Conservation (phyloP, 2,329 filamentous ascomycete genomes). For the Mariannaea sp. region DNA sequence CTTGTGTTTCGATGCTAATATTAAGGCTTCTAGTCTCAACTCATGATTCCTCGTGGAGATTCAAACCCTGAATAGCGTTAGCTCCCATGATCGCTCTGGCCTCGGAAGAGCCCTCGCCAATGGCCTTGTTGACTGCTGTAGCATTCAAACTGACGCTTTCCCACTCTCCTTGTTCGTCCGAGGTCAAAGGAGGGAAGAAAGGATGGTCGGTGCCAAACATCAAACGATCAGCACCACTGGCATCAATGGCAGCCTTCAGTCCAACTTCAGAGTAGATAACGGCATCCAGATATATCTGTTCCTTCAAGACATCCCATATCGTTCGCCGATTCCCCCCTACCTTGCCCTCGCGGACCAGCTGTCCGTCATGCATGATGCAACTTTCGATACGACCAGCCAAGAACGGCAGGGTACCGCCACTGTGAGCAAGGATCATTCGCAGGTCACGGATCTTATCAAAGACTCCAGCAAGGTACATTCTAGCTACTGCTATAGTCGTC, state of each 20-base stretch:
- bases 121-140: slow-evolving; percentile 57
- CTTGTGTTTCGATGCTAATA: slow-evolving; percentile 27
- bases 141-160: slow-evolving; percentile 64
- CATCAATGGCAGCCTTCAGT: slow-evolving; percentile 70
- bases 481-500: slow-evolving; percentile 85
- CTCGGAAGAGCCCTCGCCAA: slow-evolving; percentile 51
- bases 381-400: slow-evolving; percentile 87
- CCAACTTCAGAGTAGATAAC: slow-evolving; percentile 81
- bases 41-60: slow-evolving; percentile 35
- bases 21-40: slow-evolving; percentile 21
- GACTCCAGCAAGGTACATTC: slow-evolving; percentile 86
- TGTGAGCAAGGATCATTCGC: slow-evolving; percentile 81
- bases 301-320: slow-evolving; percentile 61
- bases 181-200: slow-evolving; percentile 77
- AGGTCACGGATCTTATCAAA: slow-evolving; percentile 76
- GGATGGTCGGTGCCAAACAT: slow-evolving; percentile 86
- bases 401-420: slow-evolving; percentile 86
- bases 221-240: slow-evolving; percentile 69
- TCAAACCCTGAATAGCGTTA: slow-evolving; percentile 61
- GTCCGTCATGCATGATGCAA: slow-evolving; percentile 81
- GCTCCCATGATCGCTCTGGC: slow-evolving; percentile 61
- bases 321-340: slow-evolving; percentile 53
- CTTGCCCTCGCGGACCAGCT: slow-evolving; percentile 69
- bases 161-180: slow-evolving; percentile 68
- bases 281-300: slow-evolving; percentile 86